Base-by-base conservation (phyloP, 169 alveolate species). In the Plasmodium vivax region DNA sequence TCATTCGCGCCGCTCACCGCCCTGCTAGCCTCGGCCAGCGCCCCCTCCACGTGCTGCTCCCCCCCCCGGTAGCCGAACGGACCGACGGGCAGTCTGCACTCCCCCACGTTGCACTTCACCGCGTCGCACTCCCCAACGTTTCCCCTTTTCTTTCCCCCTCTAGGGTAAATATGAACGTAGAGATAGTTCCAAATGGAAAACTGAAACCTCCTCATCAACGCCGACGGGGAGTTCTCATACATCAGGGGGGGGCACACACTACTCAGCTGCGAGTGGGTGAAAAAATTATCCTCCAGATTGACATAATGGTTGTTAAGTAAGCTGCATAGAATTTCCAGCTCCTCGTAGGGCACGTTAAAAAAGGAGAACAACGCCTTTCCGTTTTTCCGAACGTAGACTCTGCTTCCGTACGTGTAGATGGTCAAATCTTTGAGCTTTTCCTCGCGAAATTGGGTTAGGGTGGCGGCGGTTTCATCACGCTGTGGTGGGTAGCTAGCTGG, bases 131-230 rank as follows among this genome's bases (percentile, higher is more conserved):
- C 16, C 19, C 45, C 56, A 23, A 23, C 27, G 41, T 27, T 41
- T 0, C 27, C 51, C 19, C n/a, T 43, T 30, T 16, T 2, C 19
- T 79, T 80, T 79, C 71, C 45, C 10, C 36, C 30, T 58, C 71
- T 88, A 14, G 23, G 23, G 9, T 38, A 58, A 58, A 88, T 79
- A 73, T 88, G 83, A 3, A 88, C 82, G 80, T 88, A 88, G 19
- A 88, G 38, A 51, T 79, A 88, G 72, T 88, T 79, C 94, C 94
- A 88, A 0, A 79, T 2, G 41, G 94, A 79, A 56, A 77, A 88
- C 23, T 58, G 41, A 4, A 79, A 41, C 41, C 47, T 80, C 51
- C 58, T 88, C 74, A 79, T 38, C 36, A 88, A 9, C 6, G 41
- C 16, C 58, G 82, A 38, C 3, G 68, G 36, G 23, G 84, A 32